Evolutionary conservation across 495 filamentous ascomycete species (phyloP).

Genomic region (Penicillium crystallinum): DNA sequence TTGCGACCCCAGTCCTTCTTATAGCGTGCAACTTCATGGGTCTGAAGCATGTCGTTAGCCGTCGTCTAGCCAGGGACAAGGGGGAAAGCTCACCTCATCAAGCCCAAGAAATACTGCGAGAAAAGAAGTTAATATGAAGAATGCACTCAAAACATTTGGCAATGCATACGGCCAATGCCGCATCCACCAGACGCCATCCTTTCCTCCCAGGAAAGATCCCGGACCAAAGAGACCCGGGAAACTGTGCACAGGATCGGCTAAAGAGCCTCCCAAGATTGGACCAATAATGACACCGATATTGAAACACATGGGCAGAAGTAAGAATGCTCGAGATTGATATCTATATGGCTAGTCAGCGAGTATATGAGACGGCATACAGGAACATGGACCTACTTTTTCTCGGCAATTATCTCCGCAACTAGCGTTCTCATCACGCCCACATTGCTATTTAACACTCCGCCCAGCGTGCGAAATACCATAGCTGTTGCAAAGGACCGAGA

Average conservation of each 20-base stretch:
- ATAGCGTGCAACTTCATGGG: conserved; percentile 44
- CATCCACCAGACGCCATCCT: conserved; percentile 57
- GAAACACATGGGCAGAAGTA: conserved; percentile 77
- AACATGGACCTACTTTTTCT: conserved; percentile 47
- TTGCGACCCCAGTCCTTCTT: conserved; percentile 47
- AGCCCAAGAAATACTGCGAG: conserved; percentile 51
- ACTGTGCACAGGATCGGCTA: conserved; percentile 65
- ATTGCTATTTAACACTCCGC: conserved; percentile 75
- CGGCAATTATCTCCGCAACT: conserved; percentile 71
- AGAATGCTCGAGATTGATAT: conserved; percentile 70
- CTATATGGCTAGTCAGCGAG: conserved; percentile 19
- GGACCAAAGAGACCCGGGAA: conserved; percentile 64
- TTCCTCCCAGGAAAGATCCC: conserved; percentile 43
- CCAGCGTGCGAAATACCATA: conserved; percentile 64
- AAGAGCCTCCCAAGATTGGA: conserved; percentile 57
- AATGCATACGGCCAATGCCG: conserved; percentile 56
- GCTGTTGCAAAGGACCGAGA: conserved; percentile 62
- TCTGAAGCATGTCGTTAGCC: conserved; percentile 28
- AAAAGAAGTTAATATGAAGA: conserved; percentile 47
- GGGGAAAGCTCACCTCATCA: conserved; percentile 45
- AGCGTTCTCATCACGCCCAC: conserved; percentile 78
- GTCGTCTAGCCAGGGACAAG: not conserved
- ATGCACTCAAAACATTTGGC: conserved; percentile 56
- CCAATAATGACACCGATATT: conserved; percentile 70
- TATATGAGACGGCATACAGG: not conserved